Percentiles rank a stretch among this genome's conserved stretches.
phyloP scores from a whole-genome alignment of 768 basidiomycete genomes.

The Rhodotorula paludigena region DNA sequence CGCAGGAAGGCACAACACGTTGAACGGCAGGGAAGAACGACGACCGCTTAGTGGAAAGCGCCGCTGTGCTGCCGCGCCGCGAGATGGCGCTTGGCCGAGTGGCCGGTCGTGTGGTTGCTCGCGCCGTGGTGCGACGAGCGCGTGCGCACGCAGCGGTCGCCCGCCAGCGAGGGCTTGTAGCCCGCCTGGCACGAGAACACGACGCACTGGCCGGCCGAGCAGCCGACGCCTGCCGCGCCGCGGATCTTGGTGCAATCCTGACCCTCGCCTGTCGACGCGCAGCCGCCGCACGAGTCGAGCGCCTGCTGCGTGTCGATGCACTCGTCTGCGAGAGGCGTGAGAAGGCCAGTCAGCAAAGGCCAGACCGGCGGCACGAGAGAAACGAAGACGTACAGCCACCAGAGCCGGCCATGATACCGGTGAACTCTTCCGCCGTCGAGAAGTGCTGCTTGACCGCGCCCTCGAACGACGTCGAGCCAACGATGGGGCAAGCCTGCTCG shows the following conservation, averaged over 20 bases:
- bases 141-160: conserved; percentile 15
- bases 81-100: conserved; percentile 10
- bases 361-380: background rate
- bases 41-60: background rate
- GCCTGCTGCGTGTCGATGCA: conserved; percentile 59
- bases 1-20: background rate
- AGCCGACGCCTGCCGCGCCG: conserved; percentile 50
- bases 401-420: background rate
- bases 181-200: conserved; percentile 47
- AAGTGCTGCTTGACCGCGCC: conserved; percentile 13
- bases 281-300: conserved; percentile 71
- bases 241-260: conserved; percentile 65
- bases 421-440: background rate
- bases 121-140: background rate
- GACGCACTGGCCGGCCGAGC: conserved; percentile 48
- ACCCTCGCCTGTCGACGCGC: conserved; percentile 59
- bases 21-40: background rate
- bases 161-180: conserved; percentile 12
- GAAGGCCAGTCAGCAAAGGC: background rate
- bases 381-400: conserved; percentile 13
- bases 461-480: conserved; percentile 13
- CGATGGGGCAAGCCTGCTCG: conserved; percentile 27
- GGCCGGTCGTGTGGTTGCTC: background rate
- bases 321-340: conserved; percentile 16
- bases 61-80: conserved; percentile 5